Conservation (phyloP, 176 grass and related monocot genomes). For the Paspalum notatum region DNA sequence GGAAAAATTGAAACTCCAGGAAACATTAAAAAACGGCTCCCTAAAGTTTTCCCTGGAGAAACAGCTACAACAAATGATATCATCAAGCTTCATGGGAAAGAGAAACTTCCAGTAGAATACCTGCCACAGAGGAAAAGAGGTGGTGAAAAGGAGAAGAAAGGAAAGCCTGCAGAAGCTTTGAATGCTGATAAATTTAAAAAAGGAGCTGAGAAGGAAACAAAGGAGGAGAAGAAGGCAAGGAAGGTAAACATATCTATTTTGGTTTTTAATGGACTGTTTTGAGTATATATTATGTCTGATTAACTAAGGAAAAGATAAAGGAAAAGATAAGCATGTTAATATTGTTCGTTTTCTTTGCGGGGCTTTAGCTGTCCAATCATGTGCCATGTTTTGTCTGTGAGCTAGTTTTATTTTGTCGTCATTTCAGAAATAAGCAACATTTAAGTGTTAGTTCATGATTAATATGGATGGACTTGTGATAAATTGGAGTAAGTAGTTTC, state of each 20-base stretch:
- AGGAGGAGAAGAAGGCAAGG: slow-evolving; percentile 96
- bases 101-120: slow-evolving; percentile 90
- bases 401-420: background rate
- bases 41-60: slow-evolving; percentile 72
- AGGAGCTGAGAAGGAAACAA: slow-evolving; percentile 60
- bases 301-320: background rate
- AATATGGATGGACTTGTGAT: background rate
- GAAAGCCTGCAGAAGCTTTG: slow-evolving; percentile 36
- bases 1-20: slow-evolving; percentile 77
- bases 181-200: slow-evolving; percentile 41
- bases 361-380: background rate
- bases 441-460: background rate
- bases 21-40: slow-evolving; percentile 58
- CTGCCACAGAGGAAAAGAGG: slow-evolving; percentile 74
- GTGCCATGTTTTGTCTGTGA: background rate
- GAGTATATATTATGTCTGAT: background rate
- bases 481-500: background rate
- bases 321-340: background rate
- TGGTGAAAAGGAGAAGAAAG: slow-evolving; percentile 67
- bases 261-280: background rate
- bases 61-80: slow-evolving; percentile 57
- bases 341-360: slow-evolving; percentile 24
- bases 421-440: background rate
- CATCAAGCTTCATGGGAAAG: slow-evolving; percentile 92
- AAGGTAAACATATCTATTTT: slow-evolving; percentile 60